A percentile compares a stretch with the other conserved stretches of the same genome.
These are phyloP conservation scores for Nemania serpens DNA, from an alignment of 2,329 filamentous ascomycete species.

Conservation along the genomic window DNA sequence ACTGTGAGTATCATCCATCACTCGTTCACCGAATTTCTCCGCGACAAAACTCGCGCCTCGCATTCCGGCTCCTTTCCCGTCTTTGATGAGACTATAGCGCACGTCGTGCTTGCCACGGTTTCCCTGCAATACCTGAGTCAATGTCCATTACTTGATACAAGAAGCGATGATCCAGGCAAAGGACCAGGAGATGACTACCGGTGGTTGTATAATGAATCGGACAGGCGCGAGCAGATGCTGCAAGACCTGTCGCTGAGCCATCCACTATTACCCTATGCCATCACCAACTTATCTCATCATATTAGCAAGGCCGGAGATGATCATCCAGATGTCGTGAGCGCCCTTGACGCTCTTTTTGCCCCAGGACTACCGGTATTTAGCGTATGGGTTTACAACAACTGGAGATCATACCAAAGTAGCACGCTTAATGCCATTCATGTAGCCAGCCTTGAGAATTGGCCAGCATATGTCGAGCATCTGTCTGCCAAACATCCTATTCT, in stretches of 20 bases:
- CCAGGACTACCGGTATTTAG: neutral
- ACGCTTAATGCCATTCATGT: neutral
- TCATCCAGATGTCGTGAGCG: neutral
- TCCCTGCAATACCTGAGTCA: constrained; percentile 1
- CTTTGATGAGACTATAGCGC: neutral
- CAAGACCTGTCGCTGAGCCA: neutral
- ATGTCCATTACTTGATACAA: neutral
- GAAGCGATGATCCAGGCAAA: neutral
- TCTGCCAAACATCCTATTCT: neutral
- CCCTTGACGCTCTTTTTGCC: neutral
- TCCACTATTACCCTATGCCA: constrained; percentile 1
- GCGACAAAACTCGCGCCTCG: neutral
- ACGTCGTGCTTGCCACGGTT: neutral
- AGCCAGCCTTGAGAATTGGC: constrained; percentile 1
- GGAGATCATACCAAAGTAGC: neutral
- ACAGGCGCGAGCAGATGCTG: neutral
- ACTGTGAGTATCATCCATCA: constrained; percentile 2
- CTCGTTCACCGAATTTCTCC: constrained; percentile 2
- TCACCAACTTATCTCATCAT: neutral
- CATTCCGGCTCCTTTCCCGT: neutral
- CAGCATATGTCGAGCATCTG: neutral
- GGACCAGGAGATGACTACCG: neutral
- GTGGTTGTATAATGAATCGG: neutral
- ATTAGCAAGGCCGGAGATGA: neutral
- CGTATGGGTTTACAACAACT: neutral